Percentiles rank a stretch among this genome's conserved stretches.
These are phyloP conservation scores for Dimargaris xerosporica DNA, from an alignment of 192 early-diverging fungal species.

Conservation along the genomic window DNA sequence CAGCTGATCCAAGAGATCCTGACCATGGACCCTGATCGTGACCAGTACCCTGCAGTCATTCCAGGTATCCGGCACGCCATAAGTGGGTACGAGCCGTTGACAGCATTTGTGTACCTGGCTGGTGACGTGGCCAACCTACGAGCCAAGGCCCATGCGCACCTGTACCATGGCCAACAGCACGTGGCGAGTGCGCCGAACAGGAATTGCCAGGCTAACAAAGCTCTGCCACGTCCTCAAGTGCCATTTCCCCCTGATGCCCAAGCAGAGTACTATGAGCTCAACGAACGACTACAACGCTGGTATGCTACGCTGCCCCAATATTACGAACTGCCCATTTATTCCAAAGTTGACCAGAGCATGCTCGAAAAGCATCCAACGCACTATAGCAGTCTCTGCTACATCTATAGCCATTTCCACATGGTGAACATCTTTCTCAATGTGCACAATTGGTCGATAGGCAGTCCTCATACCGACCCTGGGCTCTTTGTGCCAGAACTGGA, in stretches of 20 bases:
- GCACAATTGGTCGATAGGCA: neutral
- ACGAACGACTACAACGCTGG: neutral
- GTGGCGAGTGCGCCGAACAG: neutral
- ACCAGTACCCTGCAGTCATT: neutral
- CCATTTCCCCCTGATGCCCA: no score
- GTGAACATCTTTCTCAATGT: neutral
- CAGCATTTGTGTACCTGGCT: neutral
- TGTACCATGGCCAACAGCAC: no score
- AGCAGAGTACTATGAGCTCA: neutral
- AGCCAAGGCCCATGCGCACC: neutral
- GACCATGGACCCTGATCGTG: neutral
- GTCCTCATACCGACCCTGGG: neutral
- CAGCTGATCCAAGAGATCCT: neutral
- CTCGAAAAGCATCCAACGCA: neutral
- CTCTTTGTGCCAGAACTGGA: neutral
- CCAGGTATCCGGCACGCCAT: neutral
- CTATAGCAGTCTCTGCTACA: neutral
- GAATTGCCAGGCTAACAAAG: neutral
- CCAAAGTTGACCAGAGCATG: neutral
- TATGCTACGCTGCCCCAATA: neutral
- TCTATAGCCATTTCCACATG: neutral
- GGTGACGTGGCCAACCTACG: constrained; percentile 3
- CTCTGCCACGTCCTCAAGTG: no score
- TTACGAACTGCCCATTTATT: neutral
- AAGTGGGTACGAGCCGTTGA: neutral